A percentile compares a stretch with the other conserved stretches of the same genome.
Evolutionary conservation across 441 rosid genomes (phyloP).

Genomic region (Populus hybrid): DNA sequence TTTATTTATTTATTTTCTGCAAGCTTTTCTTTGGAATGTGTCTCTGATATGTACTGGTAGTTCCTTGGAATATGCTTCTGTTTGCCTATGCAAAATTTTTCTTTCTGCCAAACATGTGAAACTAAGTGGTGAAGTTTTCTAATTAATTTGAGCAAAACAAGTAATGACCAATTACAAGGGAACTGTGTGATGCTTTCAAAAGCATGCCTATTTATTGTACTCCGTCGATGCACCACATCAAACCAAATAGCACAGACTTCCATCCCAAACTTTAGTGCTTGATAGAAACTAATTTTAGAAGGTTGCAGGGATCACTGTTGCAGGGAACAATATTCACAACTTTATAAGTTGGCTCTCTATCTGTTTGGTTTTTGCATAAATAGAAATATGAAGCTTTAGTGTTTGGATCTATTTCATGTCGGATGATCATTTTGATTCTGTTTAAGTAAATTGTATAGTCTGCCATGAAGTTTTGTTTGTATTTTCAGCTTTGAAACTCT

Average conservation of each 20-base stretch:
- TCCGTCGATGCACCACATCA: not conserved
- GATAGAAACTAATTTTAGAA: not conserved
- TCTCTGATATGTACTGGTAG: not conserved
- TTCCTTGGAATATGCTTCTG: not conserved
- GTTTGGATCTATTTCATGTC: not conserved
- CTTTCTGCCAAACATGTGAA: not conserved
- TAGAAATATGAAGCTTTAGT: not conserved
- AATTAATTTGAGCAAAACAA: not conserved
- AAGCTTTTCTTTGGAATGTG: not conserved
- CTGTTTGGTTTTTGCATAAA: not conserved
- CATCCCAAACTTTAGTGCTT: not conserved
- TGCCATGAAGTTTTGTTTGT: not conserved
- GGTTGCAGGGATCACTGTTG: not conserved
- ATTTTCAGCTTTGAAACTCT: constrained; percentile 66
- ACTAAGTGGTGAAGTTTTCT: not conserved
- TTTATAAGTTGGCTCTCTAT: not conserved
- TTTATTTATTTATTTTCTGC: not conserved
- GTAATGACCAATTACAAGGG: not conserved
- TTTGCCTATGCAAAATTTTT: not conserved
- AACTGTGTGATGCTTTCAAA: not conserved
- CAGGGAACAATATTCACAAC: not conserved
- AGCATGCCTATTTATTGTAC: not conserved
- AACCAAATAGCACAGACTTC: not conserved
- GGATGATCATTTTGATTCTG: constrained; percentile 11
- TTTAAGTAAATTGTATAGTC: not conserved